Percentiles rank a stretch among this genome's conserved stretches.
These are phyloP conservation scores for Nakazawaea ishiwadae DNA, from an alignment of 805 yeast species.

Conservation along the genomic window DNA sequence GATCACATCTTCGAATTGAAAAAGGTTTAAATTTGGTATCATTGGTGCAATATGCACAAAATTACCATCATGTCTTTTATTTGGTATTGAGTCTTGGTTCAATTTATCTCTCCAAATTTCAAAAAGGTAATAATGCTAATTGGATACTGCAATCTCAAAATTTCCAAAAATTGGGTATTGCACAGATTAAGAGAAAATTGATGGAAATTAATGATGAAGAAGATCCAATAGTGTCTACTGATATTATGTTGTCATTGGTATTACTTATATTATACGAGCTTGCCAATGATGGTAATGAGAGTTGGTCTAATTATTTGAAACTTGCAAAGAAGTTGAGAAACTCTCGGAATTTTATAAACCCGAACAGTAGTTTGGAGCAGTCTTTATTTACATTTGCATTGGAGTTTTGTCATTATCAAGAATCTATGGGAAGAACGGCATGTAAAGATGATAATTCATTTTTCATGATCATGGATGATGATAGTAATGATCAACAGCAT, in stretches of 20 bases:
- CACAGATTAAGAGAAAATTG: background rate
- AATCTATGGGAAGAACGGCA: constrained; percentile 15
- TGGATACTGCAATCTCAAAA: constrained; percentile 3
- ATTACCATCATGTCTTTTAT: constrained; percentile 9
- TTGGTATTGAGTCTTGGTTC: constrained; percentile 12
- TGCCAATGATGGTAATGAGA: constrained; percentile 12
- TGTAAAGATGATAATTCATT: constrained; percentile 12
- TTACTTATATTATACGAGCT: constrained; percentile 12
- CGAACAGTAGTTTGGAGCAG: constrained; percentile 3
- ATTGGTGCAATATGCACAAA: constrained; percentile 11
- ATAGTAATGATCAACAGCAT: constrained; percentile 12
- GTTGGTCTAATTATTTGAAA: constrained; percentile 10
- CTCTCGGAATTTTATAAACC: constrained; percentile 13
- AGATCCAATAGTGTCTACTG: constrained; percentile 2
- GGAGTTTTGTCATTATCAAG: constrained; percentile 13
- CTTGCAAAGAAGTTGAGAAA: too few species aligned
- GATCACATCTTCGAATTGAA: constrained; percentile 5
- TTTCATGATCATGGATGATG: constrained; percentile 17
- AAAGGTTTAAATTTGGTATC: constrained; percentile 6
- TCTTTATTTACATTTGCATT: constrained; percentile 9
- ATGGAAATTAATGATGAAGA: background rate
- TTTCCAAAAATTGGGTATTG: constrained; percentile 3
- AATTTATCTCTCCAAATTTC: constrained; percentile 9
- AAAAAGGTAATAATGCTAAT: background rate
- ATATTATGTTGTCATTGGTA: constrained; percentile 7